phyloP scores from a whole-genome alignment of 2,329 filamentous ascomycete genomes.

The Neofusicoccum cordaticola region DNA sequence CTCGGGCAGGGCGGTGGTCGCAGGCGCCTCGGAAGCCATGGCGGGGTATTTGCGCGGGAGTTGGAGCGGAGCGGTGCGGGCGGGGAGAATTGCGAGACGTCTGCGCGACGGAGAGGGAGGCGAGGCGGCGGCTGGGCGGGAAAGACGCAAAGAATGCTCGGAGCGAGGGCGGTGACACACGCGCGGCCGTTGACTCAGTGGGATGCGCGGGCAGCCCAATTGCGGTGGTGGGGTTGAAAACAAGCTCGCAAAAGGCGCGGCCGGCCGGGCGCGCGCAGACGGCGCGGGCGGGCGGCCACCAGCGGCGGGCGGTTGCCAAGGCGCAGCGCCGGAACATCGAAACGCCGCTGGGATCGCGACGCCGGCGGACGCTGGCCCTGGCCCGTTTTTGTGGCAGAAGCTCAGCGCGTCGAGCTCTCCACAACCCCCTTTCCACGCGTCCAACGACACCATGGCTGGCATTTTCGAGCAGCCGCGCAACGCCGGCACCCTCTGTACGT shows the following conservation, averaged over 20 bases:
- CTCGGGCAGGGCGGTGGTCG: constrained; percentile 12
- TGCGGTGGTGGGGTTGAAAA: constrained; percentile 15
- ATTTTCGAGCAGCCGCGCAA: constrained; percentile 96
- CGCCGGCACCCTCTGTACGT: constrained; percentile 77
- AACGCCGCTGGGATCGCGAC: constrained; percentile 10
- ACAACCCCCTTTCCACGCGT: constrained; percentile 13
- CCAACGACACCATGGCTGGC: constrained; percentile 67
- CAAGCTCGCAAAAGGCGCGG: background rate
- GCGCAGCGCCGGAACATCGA: constrained; percentile 12
- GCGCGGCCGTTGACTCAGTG: constrained; percentile 11
- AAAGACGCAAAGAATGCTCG: background rate
- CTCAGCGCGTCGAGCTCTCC: constrained; percentile 14
- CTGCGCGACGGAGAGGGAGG: background rate
- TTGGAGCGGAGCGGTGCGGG: background rate
- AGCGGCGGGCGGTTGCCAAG: background rate
- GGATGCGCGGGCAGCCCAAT: background rate
- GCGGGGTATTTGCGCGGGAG: constrained; percentile 8
- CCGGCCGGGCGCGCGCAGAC: background rate
- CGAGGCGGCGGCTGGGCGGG: constrained; percentile 1
- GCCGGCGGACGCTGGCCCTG: constrained; percentile 1
- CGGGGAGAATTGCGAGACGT: background rate
- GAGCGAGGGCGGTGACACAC: constrained; percentile 6
- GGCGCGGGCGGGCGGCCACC: background rate
- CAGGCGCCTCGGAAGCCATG: constrained; percentile 17
- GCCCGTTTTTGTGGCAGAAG: constrained; percentile 12